These are phyloP conservation scores for Exophiala lecanii-corni DNA, from an alignment of 2,329 filamentous ascomycete species.

Conservation along the genomic window DNA sequence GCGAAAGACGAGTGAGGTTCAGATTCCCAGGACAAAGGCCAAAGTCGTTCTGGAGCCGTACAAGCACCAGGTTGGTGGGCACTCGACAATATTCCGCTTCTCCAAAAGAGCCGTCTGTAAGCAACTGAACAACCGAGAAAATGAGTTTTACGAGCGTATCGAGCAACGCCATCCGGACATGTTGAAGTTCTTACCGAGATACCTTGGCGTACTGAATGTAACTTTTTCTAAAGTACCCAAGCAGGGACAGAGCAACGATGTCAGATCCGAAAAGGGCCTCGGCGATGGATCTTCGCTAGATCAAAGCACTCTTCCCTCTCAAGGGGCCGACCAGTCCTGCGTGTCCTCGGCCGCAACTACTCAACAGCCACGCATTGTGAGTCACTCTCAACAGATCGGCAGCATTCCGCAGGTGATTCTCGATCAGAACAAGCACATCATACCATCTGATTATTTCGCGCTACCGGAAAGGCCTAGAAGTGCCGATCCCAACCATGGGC, in stretches of 20 bases:
- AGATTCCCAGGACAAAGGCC: conserved; percentile 58
- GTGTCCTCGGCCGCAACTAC: conserved; percentile 5
- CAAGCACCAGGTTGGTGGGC: conserved; percentile 93
- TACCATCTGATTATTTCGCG: conserved; percentile 76
- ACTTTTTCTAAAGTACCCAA: conserved; percentile 83
- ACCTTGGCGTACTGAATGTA: conserved; percentile 90
- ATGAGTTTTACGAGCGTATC: conserved; percentile 97
- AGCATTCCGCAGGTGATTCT: conserved; percentile 86
- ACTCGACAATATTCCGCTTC: conserved; percentile 94
- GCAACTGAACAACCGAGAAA: conserved; percentile 95
- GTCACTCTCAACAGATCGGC: conserved; percentile 70
- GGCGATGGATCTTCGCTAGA: conserved; percentile 2
- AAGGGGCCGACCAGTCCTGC: neutral
- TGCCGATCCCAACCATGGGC: conserved; percentile 30
- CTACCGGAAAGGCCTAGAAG: conserved; percentile 47
- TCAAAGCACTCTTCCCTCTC: conserved; percentile 1
- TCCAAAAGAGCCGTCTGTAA: conserved; percentile 95
- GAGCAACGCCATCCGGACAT: conserved; percentile 87
- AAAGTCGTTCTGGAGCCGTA: conserved; percentile 96
- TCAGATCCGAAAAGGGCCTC: conserved; percentile 1
- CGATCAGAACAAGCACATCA: conserved; percentile 88
- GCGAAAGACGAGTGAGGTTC: conserved; percentile 26
- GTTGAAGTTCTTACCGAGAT: conserved; percentile 81
- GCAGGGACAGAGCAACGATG: conserved; percentile 34
- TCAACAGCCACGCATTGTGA: conserved; percentile 52